Conservation (phyloP, 176 grass and related monocot species). For the Poa annua region DNA sequence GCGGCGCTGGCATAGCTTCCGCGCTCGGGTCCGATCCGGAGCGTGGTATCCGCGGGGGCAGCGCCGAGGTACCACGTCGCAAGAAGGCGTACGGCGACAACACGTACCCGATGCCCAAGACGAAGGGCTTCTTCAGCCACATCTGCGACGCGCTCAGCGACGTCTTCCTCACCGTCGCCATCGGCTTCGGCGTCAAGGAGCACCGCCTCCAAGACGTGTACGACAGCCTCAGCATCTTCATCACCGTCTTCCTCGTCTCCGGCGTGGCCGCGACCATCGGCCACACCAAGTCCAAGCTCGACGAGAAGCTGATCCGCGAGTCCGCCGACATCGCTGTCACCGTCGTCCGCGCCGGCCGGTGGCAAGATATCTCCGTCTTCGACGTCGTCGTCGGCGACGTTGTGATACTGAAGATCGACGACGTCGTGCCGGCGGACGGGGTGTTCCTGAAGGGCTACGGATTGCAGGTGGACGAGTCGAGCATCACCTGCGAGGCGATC, state of each 20-base stretch:
- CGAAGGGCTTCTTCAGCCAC: slow-evolving; percentile 58
- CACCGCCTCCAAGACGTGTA: slow-evolving; percentile 59
- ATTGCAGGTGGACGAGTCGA: slow-evolving; percentile 81
- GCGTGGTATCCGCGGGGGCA: slow-evolving; percentile 45
- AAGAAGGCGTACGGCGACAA: slow-evolving; percentile 54
- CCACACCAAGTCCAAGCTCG: slow-evolving; percentile 49
- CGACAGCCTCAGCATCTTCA: slow-evolving; percentile 69
- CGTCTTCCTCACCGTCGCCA: slow-evolving; percentile 57
- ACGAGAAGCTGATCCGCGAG: slow-evolving; percentile 44
- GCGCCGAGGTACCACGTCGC: slow-evolving; percentile 32
- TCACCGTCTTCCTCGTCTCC: slow-evolving; percentile 61
- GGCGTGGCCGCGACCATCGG: slow-evolving; percentile 56
- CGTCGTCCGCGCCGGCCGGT: slow-evolving; percentile 45
- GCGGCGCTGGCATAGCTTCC: slow-evolving; percentile 10
- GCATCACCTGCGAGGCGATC: slow-evolving; percentile 70
- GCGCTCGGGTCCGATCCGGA: slow-evolving; percentile 43
- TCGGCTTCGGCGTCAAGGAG: slow-evolving; percentile 67
- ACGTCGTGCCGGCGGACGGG: slow-evolving; percentile 65
- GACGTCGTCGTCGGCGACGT: slow-evolving; percentile 81
- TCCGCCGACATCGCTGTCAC: slow-evolving; percentile 52
- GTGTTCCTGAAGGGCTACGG: slow-evolving; percentile 50
- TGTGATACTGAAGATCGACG: slow-evolving; percentile 57
- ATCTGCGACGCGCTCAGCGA: slow-evolving; percentile 57
- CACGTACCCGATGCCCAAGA: slow-evolving; percentile 57
- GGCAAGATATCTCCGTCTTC: slow-evolving; percentile 51